phyloP scores from a whole-genome alignment of 225 moss, liverwort and hornwort species.

The Straminergon stramineum region DNA sequence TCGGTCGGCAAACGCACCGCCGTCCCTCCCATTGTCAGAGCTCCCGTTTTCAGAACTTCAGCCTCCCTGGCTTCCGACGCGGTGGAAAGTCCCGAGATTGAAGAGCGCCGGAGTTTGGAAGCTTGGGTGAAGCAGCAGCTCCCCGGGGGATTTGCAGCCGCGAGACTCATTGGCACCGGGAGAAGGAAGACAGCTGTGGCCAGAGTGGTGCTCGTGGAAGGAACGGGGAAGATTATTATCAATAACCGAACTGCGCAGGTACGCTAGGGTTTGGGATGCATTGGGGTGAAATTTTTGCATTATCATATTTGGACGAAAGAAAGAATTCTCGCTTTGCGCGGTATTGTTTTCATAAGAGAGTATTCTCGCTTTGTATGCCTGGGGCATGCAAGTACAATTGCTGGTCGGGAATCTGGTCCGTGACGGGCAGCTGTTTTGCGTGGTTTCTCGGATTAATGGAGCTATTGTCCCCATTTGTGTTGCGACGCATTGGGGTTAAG shows the following conservation, averaged over 20 bases:
- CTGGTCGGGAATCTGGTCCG: not conserved
- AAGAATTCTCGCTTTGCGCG: not conserved
- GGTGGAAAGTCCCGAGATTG: not conserved
- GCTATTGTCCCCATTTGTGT: not conserved
- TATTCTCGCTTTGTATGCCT: not conserved
- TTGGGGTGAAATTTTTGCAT: not conserved
- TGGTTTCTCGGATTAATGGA: not conserved
- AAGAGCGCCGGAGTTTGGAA: slow-evolving; percentile 34
- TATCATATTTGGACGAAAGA: not conserved
- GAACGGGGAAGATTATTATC: slow-evolving; percentile 71
- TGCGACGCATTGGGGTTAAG: not conserved
- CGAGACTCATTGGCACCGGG: slow-evolving; percentile 72
- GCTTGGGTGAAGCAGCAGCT: slow-evolving; percentile 74
- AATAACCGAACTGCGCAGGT: slow-evolving; percentile 90
- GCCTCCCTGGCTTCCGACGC: slow-evolving; percentile 4
- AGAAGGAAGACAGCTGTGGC: slow-evolving; percentile 76
- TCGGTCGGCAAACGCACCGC: not conserved
- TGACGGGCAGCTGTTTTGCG: not conserved
- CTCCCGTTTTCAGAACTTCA: not conserved
- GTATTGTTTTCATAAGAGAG: not conserved
- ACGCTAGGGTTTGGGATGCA: not conserved
- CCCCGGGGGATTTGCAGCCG: slow-evolving; percentile 86
- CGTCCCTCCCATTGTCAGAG: not conserved
- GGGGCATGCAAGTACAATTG: not conserved
- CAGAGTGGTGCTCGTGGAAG: slow-evolving; percentile 80